These are phyloP conservation scores for Neoboletus magnificus DNA, from an alignment of 768 basidiomycete species.

Conservation along the genomic window DNA sequence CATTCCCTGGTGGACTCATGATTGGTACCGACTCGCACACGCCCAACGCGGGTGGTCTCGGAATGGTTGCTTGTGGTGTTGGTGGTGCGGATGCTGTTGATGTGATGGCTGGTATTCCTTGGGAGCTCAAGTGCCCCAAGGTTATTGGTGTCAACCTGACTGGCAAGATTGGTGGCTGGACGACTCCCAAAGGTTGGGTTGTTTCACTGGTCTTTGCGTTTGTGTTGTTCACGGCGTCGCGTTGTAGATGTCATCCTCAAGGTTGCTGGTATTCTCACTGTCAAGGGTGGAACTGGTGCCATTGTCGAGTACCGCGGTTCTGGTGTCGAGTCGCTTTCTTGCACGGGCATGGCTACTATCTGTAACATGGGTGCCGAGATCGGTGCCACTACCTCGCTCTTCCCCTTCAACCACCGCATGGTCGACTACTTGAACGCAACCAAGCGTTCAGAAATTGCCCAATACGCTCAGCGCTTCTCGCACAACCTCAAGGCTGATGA, in stretches of 20 bases:
- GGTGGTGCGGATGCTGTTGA: constrained; percentile 99
- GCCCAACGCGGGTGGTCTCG: constrained; percentile 98
- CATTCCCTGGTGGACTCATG: constrained; percentile 98
- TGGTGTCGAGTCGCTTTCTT: constrained; percentile 93
- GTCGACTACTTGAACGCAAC: constrained; percentile 92
- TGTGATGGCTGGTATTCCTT: constrained; percentile 96
- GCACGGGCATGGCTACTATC: constrained; percentile 99
- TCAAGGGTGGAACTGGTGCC: constrained; percentile 98
- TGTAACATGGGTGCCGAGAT: constrained; percentile 99
- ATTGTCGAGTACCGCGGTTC: constrained; percentile 97
- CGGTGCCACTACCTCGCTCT: constrained; percentile 96
- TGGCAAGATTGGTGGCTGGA: constrained; percentile 96
- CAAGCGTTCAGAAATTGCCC: constrained; percentile 80
- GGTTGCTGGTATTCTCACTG: constrained; percentile 97
- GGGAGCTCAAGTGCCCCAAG: constrained; percentile 99
- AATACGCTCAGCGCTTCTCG: constrained; percentile 84
- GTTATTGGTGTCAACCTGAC: constrained; percentile 96
- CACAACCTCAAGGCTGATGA: constrained; percentile 90
- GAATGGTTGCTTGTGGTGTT: constrained; percentile 99
- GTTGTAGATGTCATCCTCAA: constrained; percentile 90
- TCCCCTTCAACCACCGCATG: constrained; percentile 99
- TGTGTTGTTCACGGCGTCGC: constrained; percentile 8
- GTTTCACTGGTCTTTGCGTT: neutral
- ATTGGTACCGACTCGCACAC: constrained; percentile 99
- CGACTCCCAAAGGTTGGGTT: constrained; percentile 84